phyloP scores from a whole-genome alignment of 1,284 basidiomycete species.

The Ustilago curta region DNA sequence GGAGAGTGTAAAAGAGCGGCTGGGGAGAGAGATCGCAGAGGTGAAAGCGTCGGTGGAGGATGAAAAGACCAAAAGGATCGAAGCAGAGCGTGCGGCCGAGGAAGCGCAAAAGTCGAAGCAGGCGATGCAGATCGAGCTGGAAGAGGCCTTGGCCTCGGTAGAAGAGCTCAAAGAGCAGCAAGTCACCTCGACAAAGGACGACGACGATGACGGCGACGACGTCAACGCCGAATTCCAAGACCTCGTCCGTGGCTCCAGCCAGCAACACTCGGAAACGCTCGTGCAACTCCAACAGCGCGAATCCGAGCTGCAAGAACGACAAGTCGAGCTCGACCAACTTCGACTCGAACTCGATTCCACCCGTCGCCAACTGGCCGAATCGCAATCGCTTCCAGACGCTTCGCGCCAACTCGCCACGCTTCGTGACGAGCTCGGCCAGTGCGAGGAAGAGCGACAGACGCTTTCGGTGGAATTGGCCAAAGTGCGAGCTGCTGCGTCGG shows the following conservation, averaged over 20 bases:
- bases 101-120: conserved; percentile 10
- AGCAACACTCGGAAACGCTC: not conserved
- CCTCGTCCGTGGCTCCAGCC: conserved; percentile 20
- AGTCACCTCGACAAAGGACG: not conserved
- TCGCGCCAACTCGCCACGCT: conserved; percentile 25
- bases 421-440: conserved; percentile 24
- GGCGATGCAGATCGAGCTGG: conserved; percentile 19
- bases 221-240: conserved; percentile 39
- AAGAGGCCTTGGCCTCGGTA: conserved; percentile 8
- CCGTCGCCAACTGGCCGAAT: conserved; percentile 19
- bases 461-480: conserved; percentile 36
- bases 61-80: not conserved
- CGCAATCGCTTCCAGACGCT: not conserved
- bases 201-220: conserved; percentile 36
- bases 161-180: conserved; percentile 29
- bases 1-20: conserved; percentile 11
- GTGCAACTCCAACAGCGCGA: conserved; percentile 25
- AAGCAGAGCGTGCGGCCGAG: conserved; percentile 2
- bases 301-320: conserved; percentile 26
- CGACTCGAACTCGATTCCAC: conserved; percentile 16
- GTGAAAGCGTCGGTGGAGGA: conserved; percentile 11
- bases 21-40: conserved; percentile 27
- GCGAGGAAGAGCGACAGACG: conserved; percentile 27
- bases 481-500: conserved; percentile 16
- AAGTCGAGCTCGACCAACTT: conserved; percentile 16